A percentile compares a stretch with the other conserved stretches of the same genome.
Evolutionary conservation across 805 yeast species (phyloP).

Genomic region (Metschnikowia continentalis): DNA sequence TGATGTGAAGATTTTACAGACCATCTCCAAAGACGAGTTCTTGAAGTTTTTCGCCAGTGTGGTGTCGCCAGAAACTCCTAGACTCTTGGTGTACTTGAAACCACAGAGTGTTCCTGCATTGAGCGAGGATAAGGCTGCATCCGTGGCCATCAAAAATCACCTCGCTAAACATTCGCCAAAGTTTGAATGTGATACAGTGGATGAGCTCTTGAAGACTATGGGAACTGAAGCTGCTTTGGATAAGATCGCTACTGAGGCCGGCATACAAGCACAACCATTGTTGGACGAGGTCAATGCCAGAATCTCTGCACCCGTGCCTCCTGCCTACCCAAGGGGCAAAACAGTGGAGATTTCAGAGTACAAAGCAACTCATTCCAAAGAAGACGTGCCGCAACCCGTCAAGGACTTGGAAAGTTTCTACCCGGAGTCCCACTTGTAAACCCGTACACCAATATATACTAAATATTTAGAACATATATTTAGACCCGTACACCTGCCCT

Average conservation of each 20-base stretch:
- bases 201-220: constrained; percentile 7
- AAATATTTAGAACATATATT: background rate
- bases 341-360: constrained; percentile 45
- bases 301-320: constrained; percentile 27
- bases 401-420: constrained; percentile 23
- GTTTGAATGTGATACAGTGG: constrained; percentile 25
- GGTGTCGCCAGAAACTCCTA: constrained; percentile 26
- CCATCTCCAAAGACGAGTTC: constrained; percentile 54
- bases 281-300: constrained; percentile 16
- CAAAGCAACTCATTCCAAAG: constrained; percentile 49
- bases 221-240: constrained; percentile 18
- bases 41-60: constrained; percentile 47
- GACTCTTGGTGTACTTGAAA: constrained; percentile 41
- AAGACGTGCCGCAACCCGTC: constrained; percentile 60
- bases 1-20: constrained; percentile 54
- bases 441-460: background rate
- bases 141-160: constrained; percentile 26
- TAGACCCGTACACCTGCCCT: background rate
- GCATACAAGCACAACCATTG: constrained; percentile 10
- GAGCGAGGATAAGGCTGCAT: constrained; percentile 18
- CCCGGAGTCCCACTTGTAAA: constrained; percentile 18
- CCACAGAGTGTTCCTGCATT: constrained; percentile 40
- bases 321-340: constrained; percentile 47
- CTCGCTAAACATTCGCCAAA: constrained; percentile 20
- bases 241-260: constrained; percentile 5